These are phyloP conservation scores for Euphrasia confusa DNA, from an alignment of 257 asterid species.

Conservation along the genomic window DNA sequence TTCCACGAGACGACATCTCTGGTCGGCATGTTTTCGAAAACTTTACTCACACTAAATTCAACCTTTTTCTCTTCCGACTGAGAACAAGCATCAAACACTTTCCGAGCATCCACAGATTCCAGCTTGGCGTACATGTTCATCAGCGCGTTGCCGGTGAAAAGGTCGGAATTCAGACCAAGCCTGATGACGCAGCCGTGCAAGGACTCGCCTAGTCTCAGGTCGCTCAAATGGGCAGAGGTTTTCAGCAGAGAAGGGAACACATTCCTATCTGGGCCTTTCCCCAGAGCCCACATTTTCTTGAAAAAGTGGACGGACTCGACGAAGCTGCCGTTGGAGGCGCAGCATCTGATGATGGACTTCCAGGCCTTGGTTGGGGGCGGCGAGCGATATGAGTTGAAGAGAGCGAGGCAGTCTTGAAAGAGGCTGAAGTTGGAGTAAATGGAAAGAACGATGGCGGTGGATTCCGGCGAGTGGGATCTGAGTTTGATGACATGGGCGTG, in stretches of 20 bases:
- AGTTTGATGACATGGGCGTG: conserved; percentile 75
- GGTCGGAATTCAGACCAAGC: conserved; percentile 61
- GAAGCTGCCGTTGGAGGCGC: conserved; percentile 49
- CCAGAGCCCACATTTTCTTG: conserved; percentile 62
- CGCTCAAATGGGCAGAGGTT: conserved; percentile 57
- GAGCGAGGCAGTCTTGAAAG: conserved; percentile 43
- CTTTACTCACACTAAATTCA: conserved; percentile 45
- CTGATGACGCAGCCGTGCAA: conserved; percentile 65
- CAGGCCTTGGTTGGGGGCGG: conserved; percentile 69
- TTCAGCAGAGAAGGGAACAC: conserved; percentile 79
- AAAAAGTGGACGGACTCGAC: conserved; percentile 47
- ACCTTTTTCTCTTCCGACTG: conserved; percentile 22
- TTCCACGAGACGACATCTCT: conserved; percentile 89
- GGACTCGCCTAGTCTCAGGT: conserved; percentile 64
- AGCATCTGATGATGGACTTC: conserved; percentile 75
- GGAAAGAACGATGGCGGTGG: conserved; percentile 44
- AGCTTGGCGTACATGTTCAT: conserved; percentile 85
- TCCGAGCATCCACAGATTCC: conserved; percentile 30
- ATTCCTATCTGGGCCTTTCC: conserved; percentile 58
- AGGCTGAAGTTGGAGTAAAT: conserved; percentile 67
- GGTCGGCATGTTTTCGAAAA: conserved; percentile 63
- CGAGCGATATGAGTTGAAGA: conserved; percentile 38
- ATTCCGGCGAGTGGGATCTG: conserved; percentile 23
- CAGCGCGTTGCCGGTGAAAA: conserved; percentile 82
- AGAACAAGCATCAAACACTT: conserved; percentile 46